These are phyloP conservation scores for Acanthamoeba divionensis DNA, from an alignment of 208 protist species.

Conservation along the genomic window DNA sequence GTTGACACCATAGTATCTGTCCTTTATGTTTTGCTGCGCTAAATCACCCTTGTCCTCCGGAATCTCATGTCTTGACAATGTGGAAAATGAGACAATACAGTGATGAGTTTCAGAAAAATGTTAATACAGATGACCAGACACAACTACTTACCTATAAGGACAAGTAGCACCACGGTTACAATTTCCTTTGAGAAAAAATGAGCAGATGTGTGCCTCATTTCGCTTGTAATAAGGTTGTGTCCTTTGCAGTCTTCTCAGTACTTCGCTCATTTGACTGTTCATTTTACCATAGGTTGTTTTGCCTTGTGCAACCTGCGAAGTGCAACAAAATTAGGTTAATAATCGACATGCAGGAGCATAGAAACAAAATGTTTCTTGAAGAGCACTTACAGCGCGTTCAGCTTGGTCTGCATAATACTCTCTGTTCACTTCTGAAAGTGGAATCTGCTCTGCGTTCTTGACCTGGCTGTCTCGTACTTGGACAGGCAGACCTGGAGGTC, in stretches of 20 bases:
- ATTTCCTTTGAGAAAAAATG: slow-evolving; percentile 83
- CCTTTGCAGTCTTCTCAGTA: slow-evolving; percentile 54
- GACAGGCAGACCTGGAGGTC: slow-evolving; percentile 75
- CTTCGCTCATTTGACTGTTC: not conserved
- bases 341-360: no score
- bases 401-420: slow-evolving; percentile 65
- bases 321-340: not conserved
- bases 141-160: slow-evolving; percentile 77
- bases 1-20: slow-evolving; percentile 81
- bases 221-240: slow-evolving; percentile 60
- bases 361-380: no score
- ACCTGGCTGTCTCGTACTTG: slow-evolving; percentile 81
- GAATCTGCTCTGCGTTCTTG: slow-evolving; percentile 54
- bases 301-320: not conserved
- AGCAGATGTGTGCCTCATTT: slow-evolving; percentile 78
- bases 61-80: slow-evolving; percentile 67
- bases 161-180: slow-evolving; percentile 83
- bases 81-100: not conserved
- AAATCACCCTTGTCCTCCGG: slow-evolving; percentile 72
- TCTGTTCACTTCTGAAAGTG: slow-evolving; percentile 66
- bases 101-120: not conserved
- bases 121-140: not conserved
- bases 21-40: slow-evolving; percentile 82
- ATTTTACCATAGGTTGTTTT: not conserved
- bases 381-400: not conserved